phyloP scores from a whole-genome alignment of 1,139 yeast genomes.

The Hansenula sp. region DNA sequence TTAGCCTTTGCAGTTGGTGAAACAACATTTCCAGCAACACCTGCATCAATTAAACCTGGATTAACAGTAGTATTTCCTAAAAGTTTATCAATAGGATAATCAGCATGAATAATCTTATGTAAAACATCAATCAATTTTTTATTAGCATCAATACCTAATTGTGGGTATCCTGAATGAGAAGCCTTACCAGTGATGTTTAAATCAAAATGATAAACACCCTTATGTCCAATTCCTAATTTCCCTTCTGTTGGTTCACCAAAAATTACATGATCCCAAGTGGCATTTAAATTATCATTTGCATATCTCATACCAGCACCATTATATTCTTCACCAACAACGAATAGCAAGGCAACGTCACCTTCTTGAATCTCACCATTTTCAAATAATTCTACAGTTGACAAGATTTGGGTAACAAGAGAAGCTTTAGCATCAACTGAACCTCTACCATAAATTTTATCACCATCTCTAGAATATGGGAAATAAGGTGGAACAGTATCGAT shows the following conservation, averaged over 20 bases:
- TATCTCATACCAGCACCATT: slow-evolving; percentile 57
- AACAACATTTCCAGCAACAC: slow-evolving; percentile 59
- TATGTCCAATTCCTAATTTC: slow-evolving; percentile 68
- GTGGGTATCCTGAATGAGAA: slow-evolving; percentile 69
- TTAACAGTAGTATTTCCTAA: slow-evolving; percentile 63
- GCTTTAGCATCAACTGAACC: slow-evolving; percentile 70
- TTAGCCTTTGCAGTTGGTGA: slow-evolving; percentile 55
- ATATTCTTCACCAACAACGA: slow-evolving; percentile 67
- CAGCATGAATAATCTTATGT: slow-evolving; percentile 29
- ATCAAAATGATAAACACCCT: slow-evolving; percentile 44
- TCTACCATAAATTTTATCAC: slow-evolving; percentile 52
- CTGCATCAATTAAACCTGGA: slow-evolving; percentile 54
- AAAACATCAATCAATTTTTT: slow-evolving; percentile 51
- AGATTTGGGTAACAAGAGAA: slow-evolving; percentile 59
- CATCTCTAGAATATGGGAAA: slow-evolving; percentile 47
- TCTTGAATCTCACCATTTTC: slow-evolving; percentile 33
- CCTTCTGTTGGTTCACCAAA: slow-evolving; percentile 77
- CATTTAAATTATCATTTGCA: slow-evolving; percentile 37
- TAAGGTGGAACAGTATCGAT: slow-evolving; percentile 73
- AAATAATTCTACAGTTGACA: slow-evolving; percentile 44
- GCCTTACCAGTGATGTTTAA: slow-evolving; percentile 51
- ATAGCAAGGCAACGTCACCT: slow-evolving; percentile 57
- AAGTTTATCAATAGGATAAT: slow-evolving; percentile 45
- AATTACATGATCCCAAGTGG: slow-evolving; percentile 55
- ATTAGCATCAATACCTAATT: slow-evolving; percentile 61